Conservation (phyloP, 2,329 filamentous ascomycete species). For the Trichoderma guizhouense region DNA sequence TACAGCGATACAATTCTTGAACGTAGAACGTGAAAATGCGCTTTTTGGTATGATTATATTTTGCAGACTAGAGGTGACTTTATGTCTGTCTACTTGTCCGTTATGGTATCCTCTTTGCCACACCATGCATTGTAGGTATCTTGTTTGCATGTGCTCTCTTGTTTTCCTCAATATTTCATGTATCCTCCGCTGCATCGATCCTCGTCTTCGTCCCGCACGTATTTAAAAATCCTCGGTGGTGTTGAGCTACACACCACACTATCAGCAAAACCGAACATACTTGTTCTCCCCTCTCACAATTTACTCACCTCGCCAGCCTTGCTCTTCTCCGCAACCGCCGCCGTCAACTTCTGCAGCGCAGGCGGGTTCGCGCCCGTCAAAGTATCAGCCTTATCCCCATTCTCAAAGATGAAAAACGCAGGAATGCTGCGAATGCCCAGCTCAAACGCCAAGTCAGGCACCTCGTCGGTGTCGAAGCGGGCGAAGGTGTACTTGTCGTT, state of each 20-base stretch:
- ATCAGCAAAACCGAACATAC: background rate
- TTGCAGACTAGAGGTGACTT: background rate
- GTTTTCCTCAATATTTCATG: background rate
- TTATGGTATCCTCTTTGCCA: background rate
- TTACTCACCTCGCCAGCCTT: constrained; percentile 17
- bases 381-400: constrained; percentile 46
- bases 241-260: background rate
- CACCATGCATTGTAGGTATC: background rate
- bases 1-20: background rate
- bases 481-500: constrained; percentile 49
- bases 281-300: background rate
- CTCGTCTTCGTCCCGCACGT: background rate
- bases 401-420: constrained; percentile 58
- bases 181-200: background rate
- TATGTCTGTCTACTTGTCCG: background rate
- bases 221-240: background rate
- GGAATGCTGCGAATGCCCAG: constrained; percentile 56
- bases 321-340: constrained; percentile 26
- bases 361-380: constrained; percentile 40
- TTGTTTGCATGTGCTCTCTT: background rate
- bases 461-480: constrained; percentile 57
- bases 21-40: background rate
- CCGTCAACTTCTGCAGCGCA: constrained; percentile 31
- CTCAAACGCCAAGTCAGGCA: constrained; percentile 46
- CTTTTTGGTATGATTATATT: background rate